Percentiles rank a stretch among this genome's conserved stretches.
Evolutionary conservation across 106 monocot genomes (phyloP).

Genomic region (Chionographis japonica): DNA sequence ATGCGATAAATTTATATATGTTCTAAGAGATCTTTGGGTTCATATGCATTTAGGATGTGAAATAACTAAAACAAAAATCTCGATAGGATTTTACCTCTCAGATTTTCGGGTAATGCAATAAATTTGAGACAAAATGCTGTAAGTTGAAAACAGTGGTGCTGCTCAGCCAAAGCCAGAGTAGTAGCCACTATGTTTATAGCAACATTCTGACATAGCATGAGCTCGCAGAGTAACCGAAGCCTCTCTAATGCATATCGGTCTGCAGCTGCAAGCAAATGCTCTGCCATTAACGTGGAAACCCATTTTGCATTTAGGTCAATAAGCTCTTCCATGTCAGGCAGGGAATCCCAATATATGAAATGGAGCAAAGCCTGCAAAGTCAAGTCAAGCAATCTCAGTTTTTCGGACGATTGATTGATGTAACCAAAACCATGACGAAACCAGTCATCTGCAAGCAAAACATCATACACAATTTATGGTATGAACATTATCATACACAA

Average conservation of each 20-base stretch:
- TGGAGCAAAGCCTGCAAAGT: constrained; percentile 72
- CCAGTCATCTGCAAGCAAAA: not conserved
- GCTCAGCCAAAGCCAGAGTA: constrained; percentile 84
- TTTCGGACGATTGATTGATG: not conserved
- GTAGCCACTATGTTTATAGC: constrained; percentile 86
- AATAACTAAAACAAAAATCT: not conserved
- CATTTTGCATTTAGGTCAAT: constrained; percentile 57
- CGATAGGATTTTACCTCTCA: constrained; percentile 48
- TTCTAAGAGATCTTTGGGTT: too few relatives aligned
- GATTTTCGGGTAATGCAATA: constrained; percentile 79
- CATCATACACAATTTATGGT: too few relatives aligned
- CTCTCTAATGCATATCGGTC: constrained; percentile 80
- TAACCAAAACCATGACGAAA: not conserved
- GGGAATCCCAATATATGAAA: constrained; percentile 83
- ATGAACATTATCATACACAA: too few relatives aligned
- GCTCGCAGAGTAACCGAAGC: constrained; percentile 68
- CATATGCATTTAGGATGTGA: not conserved
- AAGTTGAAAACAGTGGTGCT: constrained; percentile 78
- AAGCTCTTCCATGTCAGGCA: constrained; percentile 83
- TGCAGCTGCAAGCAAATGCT: constrained; percentile 85
- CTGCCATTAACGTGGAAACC: constrained; percentile 75
- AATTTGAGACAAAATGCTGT: constrained; percentile 76
- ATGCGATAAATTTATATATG: not conserved
- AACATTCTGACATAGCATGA: constrained; percentile 66
- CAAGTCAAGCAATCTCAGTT: not conserved